Conservation (phyloP, 2,329 filamentous ascomycete genomes). For the Pseudopithomyces maydicus region DNA sequence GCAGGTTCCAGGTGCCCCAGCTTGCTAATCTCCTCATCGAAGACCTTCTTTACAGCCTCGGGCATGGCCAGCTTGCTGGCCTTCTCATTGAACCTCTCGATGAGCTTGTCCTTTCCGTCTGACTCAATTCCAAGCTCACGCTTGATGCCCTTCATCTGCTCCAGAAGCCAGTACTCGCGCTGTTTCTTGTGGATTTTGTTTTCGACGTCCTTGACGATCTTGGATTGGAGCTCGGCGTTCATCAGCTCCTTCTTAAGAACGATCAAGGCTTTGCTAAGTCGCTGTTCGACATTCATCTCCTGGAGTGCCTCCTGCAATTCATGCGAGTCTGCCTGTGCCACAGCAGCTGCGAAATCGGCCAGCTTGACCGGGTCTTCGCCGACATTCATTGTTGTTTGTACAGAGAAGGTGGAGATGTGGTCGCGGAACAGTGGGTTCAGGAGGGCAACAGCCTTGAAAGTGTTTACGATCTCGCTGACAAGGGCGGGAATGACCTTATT, state of each 20-base stretch:
- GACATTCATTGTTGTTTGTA: constrained; percentile 88
- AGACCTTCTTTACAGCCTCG: constrained; percentile 93
- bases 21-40: constrained; percentile 98
- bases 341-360: constrained; percentile 94
- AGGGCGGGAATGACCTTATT: constrained; percentile 87
- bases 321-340: constrained; percentile 81
- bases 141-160: constrained; percentile 99
- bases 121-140: constrained; percentile 95
- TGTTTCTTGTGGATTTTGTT: constrained; percentile 97
- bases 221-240: constrained; percentile 95
- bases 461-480: constrained; percentile 97
- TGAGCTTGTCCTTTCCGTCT: constrained; percentile 96
- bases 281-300: constrained; percentile 87
- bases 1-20: constrained; percentile 92
- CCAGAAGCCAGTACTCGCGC: constrained; percentile 97
- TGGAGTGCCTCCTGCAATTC: constrained; percentile 92
- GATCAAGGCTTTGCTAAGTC: constrained; percentile 87
- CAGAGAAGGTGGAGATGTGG: constrained; percentile 86
- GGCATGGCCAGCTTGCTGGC: constrained; percentile 94
- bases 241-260: constrained; percentile 98
- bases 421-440: constrained; percentile 96
- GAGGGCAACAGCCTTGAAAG: constrained; percentile 94
- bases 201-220: constrained; percentile 97
- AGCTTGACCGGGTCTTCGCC: constrained; percentile 93
- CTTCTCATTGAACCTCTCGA: constrained; percentile 97